Evolutionary conservation across 192 early-diverging fungal genomes (phyloP).

Genomic region (Coemansia sp.): DNA sequence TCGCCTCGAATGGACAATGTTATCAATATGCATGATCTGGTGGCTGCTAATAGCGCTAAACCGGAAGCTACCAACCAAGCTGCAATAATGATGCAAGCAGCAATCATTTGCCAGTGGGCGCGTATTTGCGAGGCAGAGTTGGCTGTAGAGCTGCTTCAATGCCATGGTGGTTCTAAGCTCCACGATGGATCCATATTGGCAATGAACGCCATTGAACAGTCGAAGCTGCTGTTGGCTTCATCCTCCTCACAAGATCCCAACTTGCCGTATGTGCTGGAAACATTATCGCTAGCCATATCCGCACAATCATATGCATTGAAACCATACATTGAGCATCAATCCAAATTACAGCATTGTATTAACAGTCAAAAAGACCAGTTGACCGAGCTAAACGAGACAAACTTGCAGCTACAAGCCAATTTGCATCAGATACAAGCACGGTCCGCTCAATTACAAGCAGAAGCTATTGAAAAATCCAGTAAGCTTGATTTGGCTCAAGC

Average conservation of each 20-base stretch:
- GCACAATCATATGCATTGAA: not conserved
- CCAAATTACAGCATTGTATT: not conserved
- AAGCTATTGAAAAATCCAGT: no score
- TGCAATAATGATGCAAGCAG: not conserved
- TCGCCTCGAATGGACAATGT: slow-evolving; percentile 7
- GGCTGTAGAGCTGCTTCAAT: slow-evolving; percentile 3
- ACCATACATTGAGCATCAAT: not conserved
- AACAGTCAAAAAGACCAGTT: not conserved
- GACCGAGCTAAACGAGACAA: not conserved
- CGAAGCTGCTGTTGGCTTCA: no score
- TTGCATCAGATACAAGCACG: not conserved
- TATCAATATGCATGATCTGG: slow-evolving; percentile 27
- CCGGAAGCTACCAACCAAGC: not conserved
- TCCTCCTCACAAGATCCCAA: no score
- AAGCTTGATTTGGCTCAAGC: not conserved
- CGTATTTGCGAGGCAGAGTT: slow-evolving; percentile 19
- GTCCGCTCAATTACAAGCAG: not conserved
- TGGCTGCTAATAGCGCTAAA: slow-evolving; percentile 4
- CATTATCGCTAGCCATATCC: not conserved
- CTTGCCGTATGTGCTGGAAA: not conserved
- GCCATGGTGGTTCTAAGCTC: not conserved
- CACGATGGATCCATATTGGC: no score
- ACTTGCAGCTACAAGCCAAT: not conserved
- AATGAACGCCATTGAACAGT: no score
- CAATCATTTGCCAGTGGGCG: slow-evolving; percentile 31